Evolutionary conservation across 768 basidiomycete species (phyloP).

Genomic region (Phylloporus sp.): DNA sequence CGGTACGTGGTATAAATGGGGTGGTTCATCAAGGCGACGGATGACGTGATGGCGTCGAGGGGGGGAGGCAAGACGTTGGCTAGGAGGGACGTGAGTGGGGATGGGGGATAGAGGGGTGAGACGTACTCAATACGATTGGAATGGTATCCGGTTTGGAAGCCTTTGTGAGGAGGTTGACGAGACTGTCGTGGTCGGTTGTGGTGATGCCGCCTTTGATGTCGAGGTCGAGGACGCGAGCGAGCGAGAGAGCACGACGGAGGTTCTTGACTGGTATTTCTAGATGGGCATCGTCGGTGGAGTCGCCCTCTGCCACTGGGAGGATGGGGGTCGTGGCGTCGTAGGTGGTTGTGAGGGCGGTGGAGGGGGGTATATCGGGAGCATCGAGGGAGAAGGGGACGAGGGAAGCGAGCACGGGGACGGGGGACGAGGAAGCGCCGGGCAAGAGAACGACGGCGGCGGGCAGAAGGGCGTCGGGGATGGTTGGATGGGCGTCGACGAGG

Average conservation of each 20-base stretch:
- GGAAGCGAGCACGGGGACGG: no score
- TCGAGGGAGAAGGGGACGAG: constrained; percentile 60
- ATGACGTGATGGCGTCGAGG: constrained; percentile 61
- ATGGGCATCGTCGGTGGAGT: constrained; percentile 9
- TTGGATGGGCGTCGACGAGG: constrained; percentile 66
- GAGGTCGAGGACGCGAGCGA: constrained; percentile 63
- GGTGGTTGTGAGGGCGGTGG: constrained; percentile 45
- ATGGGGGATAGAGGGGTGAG: neutral
- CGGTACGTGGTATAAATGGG: constrained; percentile 71
- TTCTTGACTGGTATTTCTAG: constrained; percentile 45
- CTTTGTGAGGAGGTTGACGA: constrained; percentile 70
- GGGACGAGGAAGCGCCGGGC: no score
- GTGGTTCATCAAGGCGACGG: constrained; percentile 76
- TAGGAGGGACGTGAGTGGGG: constrained; percentile 27
- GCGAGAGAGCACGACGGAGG: constrained; percentile 61
- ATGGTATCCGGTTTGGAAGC: constrained; percentile 37
- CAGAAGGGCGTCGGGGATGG: constrained; percentile 30
- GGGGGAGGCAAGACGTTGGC: constrained; percentile 81
- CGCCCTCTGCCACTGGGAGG: constrained; percentile 18
- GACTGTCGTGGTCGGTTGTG: constrained; percentile 47
- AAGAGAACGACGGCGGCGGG: no score
- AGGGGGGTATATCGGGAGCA: constrained; percentile 36
- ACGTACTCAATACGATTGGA: constrained; percentile 62
- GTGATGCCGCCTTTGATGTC: constrained; percentile 55
- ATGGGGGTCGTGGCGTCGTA: constrained; percentile 47